A percentile compares a stretch with the other conserved stretches of the same genome.
phyloP scores from a whole-genome alignment of 2,329 filamentous ascomycete genomes.

The Ascosphaera acerosa region DNA sequence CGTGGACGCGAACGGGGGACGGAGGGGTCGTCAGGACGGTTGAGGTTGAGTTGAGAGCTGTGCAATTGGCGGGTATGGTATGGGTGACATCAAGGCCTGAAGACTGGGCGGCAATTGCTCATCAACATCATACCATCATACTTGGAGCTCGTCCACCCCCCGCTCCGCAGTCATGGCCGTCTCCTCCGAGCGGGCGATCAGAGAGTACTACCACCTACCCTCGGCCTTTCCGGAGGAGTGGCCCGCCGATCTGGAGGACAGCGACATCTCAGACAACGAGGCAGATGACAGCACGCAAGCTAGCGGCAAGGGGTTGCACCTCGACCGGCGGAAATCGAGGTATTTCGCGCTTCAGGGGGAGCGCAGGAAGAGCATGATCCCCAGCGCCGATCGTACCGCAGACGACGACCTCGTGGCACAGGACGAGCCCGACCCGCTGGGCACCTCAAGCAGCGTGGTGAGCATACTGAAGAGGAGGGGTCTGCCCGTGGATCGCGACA shows the following conservation, averaged over 20 bases:
- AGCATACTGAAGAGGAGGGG: slow-evolving; percentile 51
- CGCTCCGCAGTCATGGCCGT: neutral
- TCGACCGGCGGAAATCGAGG: slow-evolving; percentile 35
- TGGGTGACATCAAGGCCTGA: too few relatives aligned
- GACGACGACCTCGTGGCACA: slow-evolving; percentile 59
- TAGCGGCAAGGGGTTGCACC: slow-evolving; percentile 2
- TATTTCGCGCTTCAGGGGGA: slow-evolving; percentile 68
- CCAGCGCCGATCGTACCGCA: slow-evolving; percentile 40
- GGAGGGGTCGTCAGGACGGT: too few relatives aligned
- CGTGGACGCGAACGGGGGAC: too few relatives aligned
- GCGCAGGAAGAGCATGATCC: slow-evolving; percentile 37
- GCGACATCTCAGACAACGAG: slow-evolving; percentile 34
- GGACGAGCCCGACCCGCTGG: slow-evolving; percentile 80
- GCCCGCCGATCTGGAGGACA: slow-evolving; percentile 58
- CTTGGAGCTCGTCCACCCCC: too few relatives aligned
- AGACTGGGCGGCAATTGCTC: too few relatives aligned
- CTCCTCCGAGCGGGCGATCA: neutral
- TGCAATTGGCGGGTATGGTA: too few relatives aligned
- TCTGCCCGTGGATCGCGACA: slow-evolving; percentile 61
- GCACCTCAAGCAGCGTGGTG: slow-evolving; percentile 69
- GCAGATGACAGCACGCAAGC: slow-evolving; percentile 7
- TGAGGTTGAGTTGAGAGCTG: too few relatives aligned
- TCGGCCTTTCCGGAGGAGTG: slow-evolving; percentile 59
- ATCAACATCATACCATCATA: too few relatives aligned
- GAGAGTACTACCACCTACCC: slow-evolving; percentile 59